Conservation (phyloP, 106 monocot species). For the Dendrobium chrysotoxum region DNA sequence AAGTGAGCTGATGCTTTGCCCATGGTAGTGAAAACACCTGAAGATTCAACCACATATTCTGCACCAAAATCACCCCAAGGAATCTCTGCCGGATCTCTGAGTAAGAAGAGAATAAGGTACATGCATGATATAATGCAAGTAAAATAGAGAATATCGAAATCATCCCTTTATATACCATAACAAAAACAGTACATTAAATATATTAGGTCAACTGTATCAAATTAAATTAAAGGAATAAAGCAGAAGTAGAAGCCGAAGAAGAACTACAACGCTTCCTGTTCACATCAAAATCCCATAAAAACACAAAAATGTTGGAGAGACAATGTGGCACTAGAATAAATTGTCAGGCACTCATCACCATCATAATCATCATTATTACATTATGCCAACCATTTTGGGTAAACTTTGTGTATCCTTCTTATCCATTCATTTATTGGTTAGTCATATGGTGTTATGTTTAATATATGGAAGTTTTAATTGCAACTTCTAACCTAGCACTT, state of each 20-base stretch:
- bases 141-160: background rate
- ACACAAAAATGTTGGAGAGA: too few relatives aligned
- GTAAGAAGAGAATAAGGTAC: conserved; percentile 1
- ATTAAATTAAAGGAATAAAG: too few relatives aligned
- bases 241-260: too few relatives aligned
- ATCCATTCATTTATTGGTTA: background rate
- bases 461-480: too few relatives aligned
- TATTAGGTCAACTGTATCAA: too few relatives aligned
- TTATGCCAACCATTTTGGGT: background rate
- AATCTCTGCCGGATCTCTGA: conserved; percentile 86
- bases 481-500: too few relatives aligned
- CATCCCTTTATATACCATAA: background rate
- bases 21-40: conserved; percentile 89
- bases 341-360: background rate
- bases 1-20: conserved; percentile 87
- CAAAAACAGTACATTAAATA: too few relatives aligned
- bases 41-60: conserved; percentile 94
- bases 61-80: conserved; percentile 88
- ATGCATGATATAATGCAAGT: background rate
- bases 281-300: too few relatives aligned
- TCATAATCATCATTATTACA: background rate
- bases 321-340: too few relatives aligned
- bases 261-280: too few relatives aligned
- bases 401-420: background rate
- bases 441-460: too few relatives aligned